phyloP scores from a whole-genome alignment of 495 filamentous ascomycete species.

The Aspergillus nidulans region DNA sequence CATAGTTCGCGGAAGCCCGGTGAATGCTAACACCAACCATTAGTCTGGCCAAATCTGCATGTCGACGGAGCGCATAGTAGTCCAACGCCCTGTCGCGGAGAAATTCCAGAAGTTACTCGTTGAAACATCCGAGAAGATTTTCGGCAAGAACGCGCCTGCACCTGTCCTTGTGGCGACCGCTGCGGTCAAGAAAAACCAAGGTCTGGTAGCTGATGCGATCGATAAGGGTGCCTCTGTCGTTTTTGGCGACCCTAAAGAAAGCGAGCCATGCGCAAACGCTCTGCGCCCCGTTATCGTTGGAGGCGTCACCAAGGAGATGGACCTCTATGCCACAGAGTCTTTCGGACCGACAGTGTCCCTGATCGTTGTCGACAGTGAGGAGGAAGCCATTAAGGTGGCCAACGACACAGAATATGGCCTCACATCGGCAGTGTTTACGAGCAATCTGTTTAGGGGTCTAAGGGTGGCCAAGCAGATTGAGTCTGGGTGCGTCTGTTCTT shows the following conservation, averaged over 20 bases:
- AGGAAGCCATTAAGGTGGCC: constrained; percentile 44
- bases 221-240: constrained; percentile 65
- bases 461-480: constrained; percentile 47
- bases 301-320: constrained; percentile 73
- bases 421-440: constrained; percentile 44
- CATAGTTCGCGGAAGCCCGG: not conserved
- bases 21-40: constrained; percentile 5
- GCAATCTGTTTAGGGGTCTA: constrained; percentile 43
- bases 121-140: constrained; percentile 39
- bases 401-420: constrained; percentile 54
- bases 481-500: constrained; percentile 33
- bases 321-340: constrained; percentile 73
- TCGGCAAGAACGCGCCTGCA: constrained; percentile 45
- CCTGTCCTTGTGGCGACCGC: constrained; percentile 57
- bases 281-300: constrained; percentile 71
- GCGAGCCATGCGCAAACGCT: constrained; percentile 44
- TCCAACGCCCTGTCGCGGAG: constrained; percentile 63
- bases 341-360: constrained; percentile 77
- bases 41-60: constrained; percentile 84
- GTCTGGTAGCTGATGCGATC: constrained; percentile 61
- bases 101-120: constrained; percentile 60
- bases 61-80: constrained; percentile 83
- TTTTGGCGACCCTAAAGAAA: constrained; percentile 49
- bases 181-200: constrained; percentile 63
- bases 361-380: constrained; percentile 43